Evolutionary conservation across 345 rosid species (phyloP).

Genomic region (Physaria fendleri): DNA sequence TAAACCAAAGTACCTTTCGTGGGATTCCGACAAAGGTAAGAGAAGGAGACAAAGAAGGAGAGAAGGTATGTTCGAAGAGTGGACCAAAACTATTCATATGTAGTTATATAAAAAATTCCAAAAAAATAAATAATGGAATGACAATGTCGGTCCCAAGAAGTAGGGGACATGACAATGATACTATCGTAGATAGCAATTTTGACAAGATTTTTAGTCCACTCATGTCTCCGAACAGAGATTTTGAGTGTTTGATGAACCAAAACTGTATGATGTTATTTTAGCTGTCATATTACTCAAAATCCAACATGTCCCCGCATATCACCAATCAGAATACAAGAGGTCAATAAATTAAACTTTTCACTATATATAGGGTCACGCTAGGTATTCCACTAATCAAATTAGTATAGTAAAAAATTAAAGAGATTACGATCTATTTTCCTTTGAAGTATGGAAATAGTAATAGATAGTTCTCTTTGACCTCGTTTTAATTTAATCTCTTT

Average conservation of each 20-base stretch:
- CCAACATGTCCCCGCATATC: too few relatives aligned
- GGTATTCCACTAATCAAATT: too few relatives aligned
- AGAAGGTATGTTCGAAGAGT: constrained; percentile 82
- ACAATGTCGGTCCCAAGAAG: constrained; percentile 1
- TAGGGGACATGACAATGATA: not conserved
- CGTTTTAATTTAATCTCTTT: too few relatives aligned
- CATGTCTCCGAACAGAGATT: not conserved
- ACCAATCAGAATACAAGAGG: too few relatives aligned
- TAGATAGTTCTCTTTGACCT: too few relatives aligned
- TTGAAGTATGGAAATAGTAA: too few relatives aligned
- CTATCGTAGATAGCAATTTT: constrained; percentile 1
- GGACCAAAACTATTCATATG: constrained; percentile 44
- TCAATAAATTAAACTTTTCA: too few relatives aligned
- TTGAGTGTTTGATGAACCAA: not conserved
- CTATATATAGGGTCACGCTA: too few relatives aligned
- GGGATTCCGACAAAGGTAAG: constrained; percentile 85
- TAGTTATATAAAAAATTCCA: not conserved
- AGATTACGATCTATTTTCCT: too few relatives aligned
- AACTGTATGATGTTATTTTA: too few relatives aligned
- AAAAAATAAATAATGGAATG: not conserved
- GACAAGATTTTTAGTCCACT: constrained; percentile 14
- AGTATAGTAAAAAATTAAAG: too few relatives aligned
- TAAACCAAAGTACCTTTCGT: constrained; percentile 46
- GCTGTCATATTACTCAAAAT: too few relatives aligned
- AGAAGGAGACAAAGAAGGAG: constrained; percentile 74